A percentile compares a stretch with the other conserved stretches of the same genome.
These are phyloP conservation scores for Aureobasidium sp. DNA, from an alignment of 2,329 filamentous ascomycete species.

Conservation along the genomic window DNA sequence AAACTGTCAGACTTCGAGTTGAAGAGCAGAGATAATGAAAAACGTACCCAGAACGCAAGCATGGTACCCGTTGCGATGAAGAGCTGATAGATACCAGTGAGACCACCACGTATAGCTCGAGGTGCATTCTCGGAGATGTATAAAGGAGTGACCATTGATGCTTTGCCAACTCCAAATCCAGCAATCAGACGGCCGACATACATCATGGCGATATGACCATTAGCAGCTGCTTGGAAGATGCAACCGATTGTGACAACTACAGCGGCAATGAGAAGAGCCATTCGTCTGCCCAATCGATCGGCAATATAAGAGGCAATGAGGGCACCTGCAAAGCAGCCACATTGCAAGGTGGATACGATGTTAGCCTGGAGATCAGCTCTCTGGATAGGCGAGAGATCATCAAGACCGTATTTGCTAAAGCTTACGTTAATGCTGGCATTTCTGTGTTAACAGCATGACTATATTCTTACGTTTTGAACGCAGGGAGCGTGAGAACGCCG, in stretches of 20 bases:
- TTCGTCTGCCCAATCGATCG: slow-evolving; percentile 50
- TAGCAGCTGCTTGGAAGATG: slow-evolving; percentile 57
- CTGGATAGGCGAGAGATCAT: slow-evolving; percentile 31
- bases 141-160: slow-evolving; percentile 42
- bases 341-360: slow-evolving; percentile 65
- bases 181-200: slow-evolving; percentile 58
- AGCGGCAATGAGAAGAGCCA: slow-evolving; percentile 50
- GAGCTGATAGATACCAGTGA: slow-evolving; percentile 56
- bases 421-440: neutral
- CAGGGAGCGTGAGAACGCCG: slow-evolving; percentile 55
- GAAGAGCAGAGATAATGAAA: slow-evolving; percentile 20
- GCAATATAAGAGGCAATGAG: slow-evolving; percentile 51
- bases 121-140: slow-evolving; percentile 55
- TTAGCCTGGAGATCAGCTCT: slow-evolving; percentile 55
- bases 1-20: neutral
- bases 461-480: slow-evolving; percentile 46
- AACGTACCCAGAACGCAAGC: slow-evolving; percentile 42
- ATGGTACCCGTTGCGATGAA: slow-evolving; percentile 49
- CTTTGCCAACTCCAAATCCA: slow-evolving; percentile 38
- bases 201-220: slow-evolving; percentile 54
- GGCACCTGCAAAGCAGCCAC: slow-evolving; percentile 60
- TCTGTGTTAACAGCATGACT: neutral
- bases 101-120: slow-evolving; percentile 51
- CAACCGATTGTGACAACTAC: slow-evolving; percentile 54
- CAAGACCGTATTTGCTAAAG: slow-evolving; percentile 47